These are phyloP conservation scores for Tremella mesenterica DNA, from an alignment of 768 basidiomycete genomes.

Conservation along the genomic window DNA sequence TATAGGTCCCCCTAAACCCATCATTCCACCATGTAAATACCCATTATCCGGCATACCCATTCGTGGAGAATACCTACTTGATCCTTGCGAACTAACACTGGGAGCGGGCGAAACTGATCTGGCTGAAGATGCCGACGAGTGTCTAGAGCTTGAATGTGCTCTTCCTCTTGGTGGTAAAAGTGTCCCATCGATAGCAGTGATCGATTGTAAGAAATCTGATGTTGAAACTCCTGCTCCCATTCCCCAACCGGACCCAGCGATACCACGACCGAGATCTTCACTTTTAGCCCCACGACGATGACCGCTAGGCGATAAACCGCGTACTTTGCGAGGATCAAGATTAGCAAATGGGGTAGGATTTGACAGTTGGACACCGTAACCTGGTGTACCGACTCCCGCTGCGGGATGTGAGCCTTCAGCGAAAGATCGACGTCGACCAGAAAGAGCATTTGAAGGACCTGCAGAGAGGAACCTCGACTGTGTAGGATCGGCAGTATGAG, in stretches of 20 bases:
- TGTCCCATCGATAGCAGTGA: slow-evolving; percentile 36
- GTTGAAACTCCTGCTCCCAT: slow-evolving; percentile 34
- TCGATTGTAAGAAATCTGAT: slow-evolving; percentile 39
- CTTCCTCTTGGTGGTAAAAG: slow-evolving; percentile 30
- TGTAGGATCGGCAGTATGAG: slow-evolving; percentile 10
- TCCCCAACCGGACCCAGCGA: slow-evolving; percentile 36
- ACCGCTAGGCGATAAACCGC: slow-evolving; percentile 36
- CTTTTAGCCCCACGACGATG: slow-evolving; percentile 55
- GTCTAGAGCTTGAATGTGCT: slow-evolving; percentile 25
- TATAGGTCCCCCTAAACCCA: slow-evolving; percentile 24
- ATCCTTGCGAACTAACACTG: slow-evolving; percentile 32
- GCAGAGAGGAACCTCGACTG: slow-evolving; percentile 12
- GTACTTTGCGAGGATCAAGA: slow-evolving; percentile 6
- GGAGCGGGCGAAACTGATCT: slow-evolving; percentile 33
- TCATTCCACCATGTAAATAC: slow-evolving; percentile 5
- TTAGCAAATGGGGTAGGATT: slow-evolving; percentile 4
- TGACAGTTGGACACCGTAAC: slow-evolving; percentile 32
- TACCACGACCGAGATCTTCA: slow-evolving; percentile 52
- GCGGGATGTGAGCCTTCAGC: slow-evolving; percentile 31
- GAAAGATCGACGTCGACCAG: slow-evolving; percentile 16
- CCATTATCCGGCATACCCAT: slow-evolving; percentile 31
- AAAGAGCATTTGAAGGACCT: not conserved
- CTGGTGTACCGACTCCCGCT: slow-evolving; percentile 36
- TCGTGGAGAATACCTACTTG: slow-evolving; percentile 16
- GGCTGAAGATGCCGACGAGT: slow-evolving; percentile 33